A percentile compares a stretch with the other conserved stretches of the same genome.
Conservation (phyloP, 495 filamentous ascomycete genomes). For the Podospora didyma region DNA sequence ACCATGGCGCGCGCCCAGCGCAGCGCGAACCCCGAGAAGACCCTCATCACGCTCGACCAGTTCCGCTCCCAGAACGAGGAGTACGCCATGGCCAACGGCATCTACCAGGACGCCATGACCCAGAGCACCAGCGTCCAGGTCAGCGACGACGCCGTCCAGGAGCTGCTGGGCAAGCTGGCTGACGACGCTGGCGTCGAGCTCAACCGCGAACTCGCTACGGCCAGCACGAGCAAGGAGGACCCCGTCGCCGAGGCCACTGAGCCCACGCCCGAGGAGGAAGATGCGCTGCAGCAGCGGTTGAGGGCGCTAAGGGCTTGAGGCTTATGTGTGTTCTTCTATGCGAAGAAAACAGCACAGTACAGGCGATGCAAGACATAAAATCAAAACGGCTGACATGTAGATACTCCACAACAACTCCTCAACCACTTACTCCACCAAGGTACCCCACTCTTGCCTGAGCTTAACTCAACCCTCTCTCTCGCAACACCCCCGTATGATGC, state of each 20-base stretch:
- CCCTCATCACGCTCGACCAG: slow-evolving; percentile 63
- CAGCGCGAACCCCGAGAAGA: slow-evolving; percentile 71
- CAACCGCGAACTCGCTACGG: slow-evolving; percentile 62
- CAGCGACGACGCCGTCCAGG: slow-evolving; percentile 79
- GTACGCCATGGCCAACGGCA: slow-evolving; percentile 74
- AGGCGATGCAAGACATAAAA: neutral
- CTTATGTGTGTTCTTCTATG: too few species aligned
- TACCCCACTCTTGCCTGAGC: too few species aligned
- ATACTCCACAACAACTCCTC: too few species aligned
- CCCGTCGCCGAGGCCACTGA: slow-evolving; percentile 43
- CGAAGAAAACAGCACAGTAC: neutral
- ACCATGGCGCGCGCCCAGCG: slow-evolving; percentile 63
- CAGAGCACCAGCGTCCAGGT: slow-evolving; percentile 70
- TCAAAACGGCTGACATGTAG: too few species aligned
- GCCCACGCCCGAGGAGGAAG: slow-evolving; percentile 59
- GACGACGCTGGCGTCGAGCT: slow-evolving; percentile 80
- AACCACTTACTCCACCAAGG: too few species aligned
- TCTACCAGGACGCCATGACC: slow-evolving; percentile 79
- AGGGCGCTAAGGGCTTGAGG: slow-evolving; percentile 45
- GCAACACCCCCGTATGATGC: too few species aligned
- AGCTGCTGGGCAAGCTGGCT: slow-evolving; percentile 72
- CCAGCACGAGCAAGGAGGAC: slow-evolving; percentile 50
- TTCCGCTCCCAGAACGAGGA: slow-evolving; percentile 83
- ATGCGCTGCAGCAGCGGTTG: slow-evolving; percentile 57
- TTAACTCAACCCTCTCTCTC: too few species aligned